These are phyloP conservation scores for Paramarasmius palmivorus DNA, from an alignment of 1,284 basidiomycete genomes.

Conservation along the genomic window DNA sequence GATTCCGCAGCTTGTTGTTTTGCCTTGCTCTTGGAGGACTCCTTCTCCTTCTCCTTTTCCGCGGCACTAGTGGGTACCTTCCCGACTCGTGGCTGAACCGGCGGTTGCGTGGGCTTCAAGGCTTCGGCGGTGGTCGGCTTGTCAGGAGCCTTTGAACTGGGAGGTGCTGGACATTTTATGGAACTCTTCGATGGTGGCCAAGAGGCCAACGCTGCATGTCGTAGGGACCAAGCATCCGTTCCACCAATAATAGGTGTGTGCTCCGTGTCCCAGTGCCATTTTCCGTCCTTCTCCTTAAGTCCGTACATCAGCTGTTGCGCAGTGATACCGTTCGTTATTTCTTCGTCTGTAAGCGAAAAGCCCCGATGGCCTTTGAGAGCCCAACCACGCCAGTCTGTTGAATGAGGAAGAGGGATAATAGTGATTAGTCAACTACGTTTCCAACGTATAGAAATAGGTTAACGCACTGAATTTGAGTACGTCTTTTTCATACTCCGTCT, in stretches of 20 bases:
- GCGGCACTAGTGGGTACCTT: too few relatives aligned
- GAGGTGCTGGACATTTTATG: neutral
- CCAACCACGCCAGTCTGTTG: constrained; percentile 37
- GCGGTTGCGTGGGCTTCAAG: too few relatives aligned
- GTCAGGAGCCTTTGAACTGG: neutral
- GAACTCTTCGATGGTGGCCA: neutral
- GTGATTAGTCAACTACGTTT: neutral
- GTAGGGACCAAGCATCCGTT: constrained; percentile 9
- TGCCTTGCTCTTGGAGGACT: too few relatives aligned
- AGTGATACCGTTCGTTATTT: constrained; percentile 33
- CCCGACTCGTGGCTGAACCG: too few relatives aligned
- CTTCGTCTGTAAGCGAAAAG: constrained; percentile 36
- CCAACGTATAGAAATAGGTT: too few relatives aligned
- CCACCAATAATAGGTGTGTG: constrained; percentile 1
- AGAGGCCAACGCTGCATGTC: neutral
- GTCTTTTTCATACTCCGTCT: constrained; percentile 41
- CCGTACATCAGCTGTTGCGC: constrained; percentile 31
- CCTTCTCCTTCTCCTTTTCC: too few relatives aligned
- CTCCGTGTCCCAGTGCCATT: constrained; percentile 14
- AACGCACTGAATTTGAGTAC: constrained; percentile 36
- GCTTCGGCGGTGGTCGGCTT: too few relatives aligned
- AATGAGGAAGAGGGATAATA: constrained; percentile 3
- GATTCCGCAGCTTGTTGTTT: too few relatives aligned
- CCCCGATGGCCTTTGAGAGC: constrained; percentile 41
- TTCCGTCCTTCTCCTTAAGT: constrained; percentile 17